Evolutionary conservation across 2,329 filamentous ascomycete species (phyloP).

Genomic region (Sporothrix luriei): DNA sequence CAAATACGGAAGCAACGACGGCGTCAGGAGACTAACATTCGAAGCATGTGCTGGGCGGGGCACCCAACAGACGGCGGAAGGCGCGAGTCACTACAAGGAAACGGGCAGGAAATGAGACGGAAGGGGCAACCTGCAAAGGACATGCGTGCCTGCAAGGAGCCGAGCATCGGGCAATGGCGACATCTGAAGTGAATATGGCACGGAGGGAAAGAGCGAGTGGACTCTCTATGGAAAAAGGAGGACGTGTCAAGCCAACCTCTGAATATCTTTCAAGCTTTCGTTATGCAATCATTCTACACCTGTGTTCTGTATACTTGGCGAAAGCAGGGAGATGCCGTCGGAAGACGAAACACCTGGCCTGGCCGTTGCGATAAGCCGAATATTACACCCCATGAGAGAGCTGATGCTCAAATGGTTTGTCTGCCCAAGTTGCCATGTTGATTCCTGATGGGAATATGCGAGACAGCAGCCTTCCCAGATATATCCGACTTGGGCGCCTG

Average conservation of each 20-base stretch:
- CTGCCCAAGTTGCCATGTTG: slow-evolving; percentile 43
- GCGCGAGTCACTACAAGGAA: slow-evolving; percentile 1
- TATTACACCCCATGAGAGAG: slow-evolving; percentile 81
- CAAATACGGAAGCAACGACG: neutral
- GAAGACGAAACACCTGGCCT: slow-evolving; percentile 69
- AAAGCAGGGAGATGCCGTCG: slow-evolving; percentile 81
- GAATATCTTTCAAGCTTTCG: neutral
- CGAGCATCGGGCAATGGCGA: neutral
- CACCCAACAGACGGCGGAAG: slow-evolving; percentile 8
- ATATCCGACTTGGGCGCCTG: slow-evolving; percentile 67
- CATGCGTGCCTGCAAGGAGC: neutral
- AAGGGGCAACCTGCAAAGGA: neutral
- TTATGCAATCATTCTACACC: slow-evolving; percentile 51
- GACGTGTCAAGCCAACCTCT: neutral
- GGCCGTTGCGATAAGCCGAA: slow-evolving; percentile 71
- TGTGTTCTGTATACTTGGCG: slow-evolving; percentile 71
- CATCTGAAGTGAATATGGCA: neutral
- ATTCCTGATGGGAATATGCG: neutral
- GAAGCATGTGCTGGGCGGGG: slow-evolving; percentile 14
- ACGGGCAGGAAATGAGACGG: slow-evolving; percentile 2
- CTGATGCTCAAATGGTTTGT: slow-evolving; percentile 85
- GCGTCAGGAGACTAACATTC: neutral
- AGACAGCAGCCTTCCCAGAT: slow-evolving; percentile 45
- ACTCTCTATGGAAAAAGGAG: neutral
- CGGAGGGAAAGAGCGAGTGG: neutral